Percentiles rank a stretch among this genome's conserved stretches.
Conservation (phyloP, 2,329 filamentous ascomycete genomes). For the Rugonectria rugulosa region DNA sequence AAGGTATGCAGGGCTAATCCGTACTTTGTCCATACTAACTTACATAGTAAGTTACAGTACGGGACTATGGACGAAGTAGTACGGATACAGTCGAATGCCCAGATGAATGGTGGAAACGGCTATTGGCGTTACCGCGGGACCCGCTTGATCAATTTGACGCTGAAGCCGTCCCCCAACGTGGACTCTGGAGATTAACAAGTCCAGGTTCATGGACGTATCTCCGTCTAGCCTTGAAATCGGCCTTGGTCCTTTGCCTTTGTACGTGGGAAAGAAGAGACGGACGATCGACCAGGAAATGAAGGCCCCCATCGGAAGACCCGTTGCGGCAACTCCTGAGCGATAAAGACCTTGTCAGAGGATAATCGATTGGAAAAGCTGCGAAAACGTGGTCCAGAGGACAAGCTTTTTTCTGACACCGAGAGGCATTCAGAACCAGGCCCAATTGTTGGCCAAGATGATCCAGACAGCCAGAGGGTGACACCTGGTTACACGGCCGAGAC, state of each 20-base stretch:
- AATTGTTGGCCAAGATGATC: not conserved
- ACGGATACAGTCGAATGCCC: too few relatives aligned
- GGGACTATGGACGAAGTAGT: too few relatives aligned
- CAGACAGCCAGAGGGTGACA: not conserved
- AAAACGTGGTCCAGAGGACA: constrained; percentile 14
- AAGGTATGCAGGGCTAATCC: constrained; percentile 33
- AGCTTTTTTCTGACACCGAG: constrained; percentile 14
- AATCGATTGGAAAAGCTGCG: constrained; percentile 3
- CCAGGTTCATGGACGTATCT: constrained; percentile 26
- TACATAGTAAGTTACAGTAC: too few relatives aligned
- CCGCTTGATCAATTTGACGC: constrained; percentile 36
- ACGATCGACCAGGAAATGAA: constrained; percentile 28
- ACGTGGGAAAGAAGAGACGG: not conserved
- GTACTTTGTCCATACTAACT: too few relatives aligned
- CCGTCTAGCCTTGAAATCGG: constrained; percentile 18
- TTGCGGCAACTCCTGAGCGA: constrained; percentile 2
- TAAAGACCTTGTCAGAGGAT: not conserved
- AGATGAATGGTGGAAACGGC: constrained; percentile 31
- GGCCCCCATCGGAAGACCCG: constrained; percentile 22
- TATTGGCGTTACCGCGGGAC: constrained; percentile 28
- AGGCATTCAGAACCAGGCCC: not conserved
- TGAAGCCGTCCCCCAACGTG: constrained; percentile 26
- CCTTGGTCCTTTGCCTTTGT: constrained; percentile 26
- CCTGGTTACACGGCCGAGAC: constrained; percentile 30
- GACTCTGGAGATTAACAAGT: constrained; percentile 31